Evolutionary conservation across 192 early-diverging fungal genomes (phyloP).

Genomic region (Entophlyctis helioformis): DNA sequence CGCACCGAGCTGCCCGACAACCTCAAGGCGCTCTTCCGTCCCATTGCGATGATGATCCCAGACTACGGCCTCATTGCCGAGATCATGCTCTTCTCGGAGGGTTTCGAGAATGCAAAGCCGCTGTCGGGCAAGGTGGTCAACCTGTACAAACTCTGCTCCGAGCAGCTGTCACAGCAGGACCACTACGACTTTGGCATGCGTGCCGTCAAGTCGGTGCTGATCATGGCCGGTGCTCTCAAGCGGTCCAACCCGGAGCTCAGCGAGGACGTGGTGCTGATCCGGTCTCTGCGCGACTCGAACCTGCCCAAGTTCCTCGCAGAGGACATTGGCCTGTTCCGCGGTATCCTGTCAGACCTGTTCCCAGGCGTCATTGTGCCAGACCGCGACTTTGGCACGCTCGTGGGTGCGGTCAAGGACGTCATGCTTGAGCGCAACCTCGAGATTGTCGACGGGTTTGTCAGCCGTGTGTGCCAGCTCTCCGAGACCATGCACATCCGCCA

Average conservation of each 20-base stretch:
- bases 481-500: conserved; percentile 48
- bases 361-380: conserved; percentile 37
- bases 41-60: conserved; percentile 56
- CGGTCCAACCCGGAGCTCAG: conserved; percentile 33
- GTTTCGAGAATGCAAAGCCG: conserved; percentile 44
- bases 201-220: conserved; percentile 48
- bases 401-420: conserved; percentile 32
- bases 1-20: conserved; percentile 50
- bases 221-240: conserved; percentile 50
- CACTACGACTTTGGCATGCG: conserved; percentile 57
- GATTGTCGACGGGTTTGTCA: conserved; percentile 33
- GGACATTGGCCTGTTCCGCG: conserved; percentile 42
- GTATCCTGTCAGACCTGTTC: conserved; percentile 46
- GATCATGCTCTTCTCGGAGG: conserved; percentile 53
- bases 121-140: conserved; percentile 50
- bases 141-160: conserved; percentile 49
- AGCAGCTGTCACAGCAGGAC: conserved; percentile 53
- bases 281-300: conserved; percentile 47
- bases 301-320: conserved; percentile 47
- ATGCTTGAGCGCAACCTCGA: conserved; percentile 34
- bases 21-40: conserved; percentile 46
- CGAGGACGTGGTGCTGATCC: conserved; percentile 44
- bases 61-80: conserved; percentile 55
- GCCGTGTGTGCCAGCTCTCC: conserved; percentile 41
- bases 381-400: conserved; percentile 34